phyloP scores from a whole-genome alignment of 768 basidiomycete species.

The Amanita thiersii region DNA sequence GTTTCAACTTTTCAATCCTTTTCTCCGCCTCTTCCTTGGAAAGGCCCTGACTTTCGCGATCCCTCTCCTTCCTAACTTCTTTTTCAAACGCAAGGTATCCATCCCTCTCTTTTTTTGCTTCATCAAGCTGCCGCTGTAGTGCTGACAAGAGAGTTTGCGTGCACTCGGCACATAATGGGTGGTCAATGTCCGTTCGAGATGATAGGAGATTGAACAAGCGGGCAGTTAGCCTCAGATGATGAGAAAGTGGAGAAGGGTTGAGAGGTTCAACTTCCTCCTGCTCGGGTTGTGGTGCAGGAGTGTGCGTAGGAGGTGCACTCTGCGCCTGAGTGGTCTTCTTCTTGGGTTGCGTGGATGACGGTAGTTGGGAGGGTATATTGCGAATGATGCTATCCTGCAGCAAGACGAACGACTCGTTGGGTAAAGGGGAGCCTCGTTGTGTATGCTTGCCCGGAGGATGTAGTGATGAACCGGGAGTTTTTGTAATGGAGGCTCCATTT shows the following conservation, averaged over 20 bases:
- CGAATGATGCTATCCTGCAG: conserved; percentile 77
- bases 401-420: conserved; percentile 88
- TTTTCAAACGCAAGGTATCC: conserved; percentile 92
- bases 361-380: conserved; percentile 51
- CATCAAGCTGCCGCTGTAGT: conserved; percentile 77
- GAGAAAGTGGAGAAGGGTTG: conserved; percentile 67
- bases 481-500: conserved; percentile 22
- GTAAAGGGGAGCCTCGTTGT: conserved; percentile 43
- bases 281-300: conserved; percentile 18
- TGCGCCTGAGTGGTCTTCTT: conserved; percentile 32
- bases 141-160: conserved; percentile 71
- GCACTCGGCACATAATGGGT: conserved; percentile 94
- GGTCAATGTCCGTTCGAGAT: conserved; percentile 73
- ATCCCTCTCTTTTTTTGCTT: conserved; percentile 86
- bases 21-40: conserved; percentile 59
- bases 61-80: conserved; percentile 75
- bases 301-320: conserved; percentile 18
- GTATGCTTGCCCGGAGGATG: conserved; percentile 56
- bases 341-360: conserved; percentile 35
- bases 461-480: conserved; percentile 32
- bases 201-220: conserved; percentile 74
- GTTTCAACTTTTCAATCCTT: conserved; percentile 65
- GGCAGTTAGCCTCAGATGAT: conserved; percentile 68
- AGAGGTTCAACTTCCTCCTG: conserved; percentile 43
- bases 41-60: conserved; percentile 55